phyloP scores from a whole-genome alignment of 2,329 filamentous ascomycete species.

The Aspergillus sp. region DNA sequence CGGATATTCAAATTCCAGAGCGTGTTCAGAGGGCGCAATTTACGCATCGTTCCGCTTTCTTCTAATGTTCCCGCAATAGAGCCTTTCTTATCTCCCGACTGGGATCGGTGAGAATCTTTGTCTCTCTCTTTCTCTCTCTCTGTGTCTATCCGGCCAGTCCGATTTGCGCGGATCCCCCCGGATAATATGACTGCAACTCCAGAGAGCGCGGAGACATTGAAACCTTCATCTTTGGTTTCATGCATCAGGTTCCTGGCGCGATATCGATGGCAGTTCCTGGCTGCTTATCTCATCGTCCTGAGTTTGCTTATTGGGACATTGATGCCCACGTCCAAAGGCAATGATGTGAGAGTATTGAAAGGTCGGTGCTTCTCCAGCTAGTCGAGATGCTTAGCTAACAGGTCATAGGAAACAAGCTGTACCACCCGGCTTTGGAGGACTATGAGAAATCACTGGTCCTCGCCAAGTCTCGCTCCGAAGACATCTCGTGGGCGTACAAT shows the following conservation, averaged over 20 bases:
- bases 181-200: neutral
- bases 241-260: neutral
- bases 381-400: neutral
- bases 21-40: neutral
- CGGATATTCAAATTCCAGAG: too few relatives aligned
- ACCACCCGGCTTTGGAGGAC: neutral
- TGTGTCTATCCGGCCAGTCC: neutral
- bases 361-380: neutral
- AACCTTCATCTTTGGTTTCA: neutral
- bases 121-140: neutral
- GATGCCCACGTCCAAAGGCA: neutral
- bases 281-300: neutral
- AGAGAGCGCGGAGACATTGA: neutral
- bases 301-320: neutral
- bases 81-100: neutral
- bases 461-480: constrained; percentile 7
- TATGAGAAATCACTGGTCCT: constrained; percentile 4
- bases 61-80: neutral
- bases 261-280: neutral
- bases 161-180: neutral
- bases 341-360: neutral
- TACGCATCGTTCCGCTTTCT: neutral
- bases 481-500: constrained; percentile 5
- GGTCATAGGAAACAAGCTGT: neutral
- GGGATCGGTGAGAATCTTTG: neutral